Conservation (phyloP, 345 rosid genomes). For the Adansonia digitata region DNA sequence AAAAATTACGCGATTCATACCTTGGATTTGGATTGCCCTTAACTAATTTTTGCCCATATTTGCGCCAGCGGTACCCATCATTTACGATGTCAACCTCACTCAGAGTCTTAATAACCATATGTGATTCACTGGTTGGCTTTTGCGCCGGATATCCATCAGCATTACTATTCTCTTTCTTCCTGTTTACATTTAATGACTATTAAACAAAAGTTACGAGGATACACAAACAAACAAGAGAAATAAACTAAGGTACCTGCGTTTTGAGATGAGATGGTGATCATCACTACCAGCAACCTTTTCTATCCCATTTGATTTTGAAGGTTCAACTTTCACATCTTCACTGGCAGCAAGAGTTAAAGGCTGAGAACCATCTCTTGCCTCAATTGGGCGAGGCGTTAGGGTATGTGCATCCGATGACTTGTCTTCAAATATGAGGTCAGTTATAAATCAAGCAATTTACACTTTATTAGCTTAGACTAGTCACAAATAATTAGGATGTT, state of each 20-base stretch:
- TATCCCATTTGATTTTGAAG: slow-evolving; percentile 41
- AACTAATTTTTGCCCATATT: slow-evolving; percentile 94
- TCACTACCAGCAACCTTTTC: slow-evolving; percentile 38
- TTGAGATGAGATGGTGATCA: slow-evolving; percentile 45
- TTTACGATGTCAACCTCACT: slow-evolving; percentile 65
- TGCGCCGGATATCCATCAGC: slow-evolving; percentile 37
- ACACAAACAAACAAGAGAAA: not conserved
- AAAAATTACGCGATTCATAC: slow-evolving; percentile 28
- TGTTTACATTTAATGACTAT: slow-evolving; percentile 25
- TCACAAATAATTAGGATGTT: slow-evolving; percentile 4
- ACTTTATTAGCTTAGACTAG: not conserved
- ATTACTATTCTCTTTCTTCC: slow-evolving; percentile 56
- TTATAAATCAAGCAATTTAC: slow-evolving; percentile 12
- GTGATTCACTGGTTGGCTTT: slow-evolving; percentile 49
- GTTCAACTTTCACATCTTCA: slow-evolving; percentile 38
- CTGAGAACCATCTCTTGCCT: slow-evolving; percentile 32
- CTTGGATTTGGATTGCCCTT: slow-evolving; percentile 97
- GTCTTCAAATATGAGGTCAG: slow-evolving; percentile 30
- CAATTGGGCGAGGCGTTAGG: slow-evolving; percentile 30
- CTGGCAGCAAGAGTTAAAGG: slow-evolving; percentile 28
- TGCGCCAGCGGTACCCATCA: slow-evolving; percentile 98
- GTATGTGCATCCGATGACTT: slow-evolving; percentile 38
- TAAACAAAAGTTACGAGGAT: slow-evolving; percentile 8
- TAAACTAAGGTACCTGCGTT: slow-evolving; percentile 51
- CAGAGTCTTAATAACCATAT: slow-evolving; percentile 52